phyloP scores from a whole-genome alignment of 108 stramenopile genomes.

The Aurantiochytrium sp. region DNA sequence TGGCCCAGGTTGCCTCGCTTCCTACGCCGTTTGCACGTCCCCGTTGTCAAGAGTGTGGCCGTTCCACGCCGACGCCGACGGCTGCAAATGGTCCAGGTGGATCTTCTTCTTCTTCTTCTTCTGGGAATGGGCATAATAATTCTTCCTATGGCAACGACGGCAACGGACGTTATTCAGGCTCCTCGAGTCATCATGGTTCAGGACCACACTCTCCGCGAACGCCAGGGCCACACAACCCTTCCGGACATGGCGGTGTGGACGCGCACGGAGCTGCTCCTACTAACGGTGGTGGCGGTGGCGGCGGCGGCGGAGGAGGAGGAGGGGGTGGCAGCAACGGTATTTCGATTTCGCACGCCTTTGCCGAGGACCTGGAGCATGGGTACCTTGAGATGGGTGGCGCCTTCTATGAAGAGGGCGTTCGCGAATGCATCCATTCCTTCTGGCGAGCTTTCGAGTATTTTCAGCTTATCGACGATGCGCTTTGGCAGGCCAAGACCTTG shows the following conservation, averaged over 20 bases:
- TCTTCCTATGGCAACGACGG: too few relatives aligned
- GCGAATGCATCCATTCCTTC: not conserved
- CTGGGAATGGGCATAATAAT: too few relatives aligned
- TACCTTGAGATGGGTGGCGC: not conserved
- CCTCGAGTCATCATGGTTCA: too few relatives aligned
- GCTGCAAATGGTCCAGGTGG: too few relatives aligned
- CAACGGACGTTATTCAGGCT: too few relatives aligned
- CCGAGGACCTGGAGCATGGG: not conserved
- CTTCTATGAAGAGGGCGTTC: not conserved
- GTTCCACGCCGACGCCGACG: not conserved
- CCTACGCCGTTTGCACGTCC: not conserved
- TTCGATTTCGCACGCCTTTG: not conserved
- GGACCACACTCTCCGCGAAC: too few relatives aligned
- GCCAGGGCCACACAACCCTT: too few relatives aligned
- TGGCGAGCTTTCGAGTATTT: slow-evolving; percentile 10
- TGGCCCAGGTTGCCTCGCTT: not conserved
- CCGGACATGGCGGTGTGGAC: too few relatives aligned
- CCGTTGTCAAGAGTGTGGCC: not conserved
- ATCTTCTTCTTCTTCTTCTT: too few relatives aligned
- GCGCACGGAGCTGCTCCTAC: too few relatives aligned
- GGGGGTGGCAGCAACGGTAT: not conserved
- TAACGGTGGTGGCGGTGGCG: too few relatives aligned
- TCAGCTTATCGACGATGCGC: slow-evolving; percentile 11
- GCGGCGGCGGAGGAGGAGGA: too few relatives aligned
- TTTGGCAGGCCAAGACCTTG: slow-evolving; percentile 3